A percentile compares a stretch with the other conserved stretches of the same genome.
Evolutionary conservation across 2,329 filamentous ascomycete genomes (phyloP).

Genomic region (Monilinia polystroma): DNA sequence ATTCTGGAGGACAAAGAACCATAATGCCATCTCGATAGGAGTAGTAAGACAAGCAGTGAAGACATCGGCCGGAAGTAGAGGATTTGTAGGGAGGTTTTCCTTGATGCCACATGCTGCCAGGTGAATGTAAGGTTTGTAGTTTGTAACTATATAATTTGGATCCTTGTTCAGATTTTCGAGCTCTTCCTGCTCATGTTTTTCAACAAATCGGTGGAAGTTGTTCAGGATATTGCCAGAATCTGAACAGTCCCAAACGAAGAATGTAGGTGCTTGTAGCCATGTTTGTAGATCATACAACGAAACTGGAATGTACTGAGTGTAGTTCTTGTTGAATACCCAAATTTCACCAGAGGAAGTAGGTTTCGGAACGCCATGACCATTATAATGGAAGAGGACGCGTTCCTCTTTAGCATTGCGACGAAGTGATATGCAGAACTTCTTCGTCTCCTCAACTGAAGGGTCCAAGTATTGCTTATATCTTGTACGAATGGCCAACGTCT

Average conservation of each 20-base stretch:
- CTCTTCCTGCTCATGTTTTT: constrained; percentile 92
- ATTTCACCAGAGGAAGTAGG: constrained; percentile 95
- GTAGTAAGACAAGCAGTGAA: constrained; percentile 96
- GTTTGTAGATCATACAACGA: constrained; percentile 92
- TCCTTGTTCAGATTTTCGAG: constrained; percentile 73
- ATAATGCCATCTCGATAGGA: constrained; percentile 94
- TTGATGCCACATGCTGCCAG: constrained; percentile 87
- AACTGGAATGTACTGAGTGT: constrained; percentile 97
- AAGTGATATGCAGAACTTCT: constrained; percentile 90
- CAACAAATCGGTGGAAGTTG: constrained; percentile 91
- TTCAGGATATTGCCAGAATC: constrained; percentile 93
- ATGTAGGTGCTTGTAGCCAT: constrained; percentile 91
- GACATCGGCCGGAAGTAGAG: constrained; percentile 85
- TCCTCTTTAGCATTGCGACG: constrained; percentile 94
- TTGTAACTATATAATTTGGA: constrained; percentile 78
- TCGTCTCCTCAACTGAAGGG: constrained; percentile 94
- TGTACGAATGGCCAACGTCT: constrained; percentile 91
- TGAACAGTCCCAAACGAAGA: constrained; percentile 98
- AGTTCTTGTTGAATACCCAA: constrained; percentile 99
- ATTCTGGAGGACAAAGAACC: constrained; percentile 95
- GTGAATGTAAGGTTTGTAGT: constrained; percentile 72
- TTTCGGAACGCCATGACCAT: constrained; percentile 94
- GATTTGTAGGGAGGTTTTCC: constrained; percentile 93
- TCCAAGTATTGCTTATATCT: constrained; percentile 97
- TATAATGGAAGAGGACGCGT: constrained; percentile 96